A percentile compares a stretch with the other conserved stretches of the same genome.
Conservation (phyloP, 2,329 filamentous ascomycete species). For the Macroventuria anomochaeta region DNA sequence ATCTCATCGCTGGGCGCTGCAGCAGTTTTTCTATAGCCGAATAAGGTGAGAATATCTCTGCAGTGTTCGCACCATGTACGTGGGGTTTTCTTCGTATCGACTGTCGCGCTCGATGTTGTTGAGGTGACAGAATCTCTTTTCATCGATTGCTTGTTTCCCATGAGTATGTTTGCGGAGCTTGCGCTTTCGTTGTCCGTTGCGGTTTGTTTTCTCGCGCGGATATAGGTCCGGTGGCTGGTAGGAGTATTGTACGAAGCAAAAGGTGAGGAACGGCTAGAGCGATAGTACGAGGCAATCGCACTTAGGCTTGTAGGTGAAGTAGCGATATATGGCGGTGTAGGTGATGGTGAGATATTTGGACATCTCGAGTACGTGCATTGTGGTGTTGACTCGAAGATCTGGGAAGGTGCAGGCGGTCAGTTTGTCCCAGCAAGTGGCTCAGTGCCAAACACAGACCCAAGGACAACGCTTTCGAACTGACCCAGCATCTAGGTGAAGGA, state of each 20-base stretch:
- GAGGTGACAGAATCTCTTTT: background rate
- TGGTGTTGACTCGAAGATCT: background rate
- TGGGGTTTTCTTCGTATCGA: background rate
- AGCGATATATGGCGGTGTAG: background rate
- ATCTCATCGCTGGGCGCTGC: slow-evolving; percentile 9
- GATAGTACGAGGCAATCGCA: no score
- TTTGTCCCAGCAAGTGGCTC: background rate
- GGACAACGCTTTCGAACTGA: no score
- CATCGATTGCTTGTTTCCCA: background rate
- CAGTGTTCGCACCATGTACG: slow-evolving; percentile 12
- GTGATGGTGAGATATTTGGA: background rate
- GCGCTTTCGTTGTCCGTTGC: background rate
- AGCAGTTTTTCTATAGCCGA: slow-evolving; percentile 12
- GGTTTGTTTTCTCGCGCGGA: background rate
- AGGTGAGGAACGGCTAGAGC: no score
- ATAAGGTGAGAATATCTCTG: slow-evolving; percentile 18
- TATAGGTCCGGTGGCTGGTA: no score
- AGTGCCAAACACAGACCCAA: background rate
- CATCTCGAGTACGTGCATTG: background rate
- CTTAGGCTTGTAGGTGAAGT: background rate
- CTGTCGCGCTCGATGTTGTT: background rate
- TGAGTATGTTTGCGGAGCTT: background rate
- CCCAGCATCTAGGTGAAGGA: no score
- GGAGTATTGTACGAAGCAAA: no score
- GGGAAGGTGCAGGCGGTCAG: background rate